Percentiles rank a stretch among this genome's conserved stretches.
Conservation (phyloP, 257 asterid species). For the Solanum chmielewskii region DNA sequence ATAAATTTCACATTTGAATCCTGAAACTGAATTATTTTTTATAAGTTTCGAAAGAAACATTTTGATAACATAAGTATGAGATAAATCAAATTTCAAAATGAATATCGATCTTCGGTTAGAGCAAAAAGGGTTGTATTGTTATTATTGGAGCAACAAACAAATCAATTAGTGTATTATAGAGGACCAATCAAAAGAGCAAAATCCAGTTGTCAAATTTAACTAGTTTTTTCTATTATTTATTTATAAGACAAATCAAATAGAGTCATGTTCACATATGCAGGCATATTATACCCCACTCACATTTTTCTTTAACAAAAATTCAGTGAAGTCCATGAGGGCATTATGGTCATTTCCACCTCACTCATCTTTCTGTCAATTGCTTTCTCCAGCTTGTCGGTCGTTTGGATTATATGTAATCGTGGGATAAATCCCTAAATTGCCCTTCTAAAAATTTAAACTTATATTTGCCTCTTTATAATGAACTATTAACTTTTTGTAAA, state of each 20-base stretch:
- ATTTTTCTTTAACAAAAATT: background rate
- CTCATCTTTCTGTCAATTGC: background rate
- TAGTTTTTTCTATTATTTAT: conserved; percentile 7
- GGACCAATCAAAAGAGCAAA: background rate
- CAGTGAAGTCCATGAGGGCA: conserved; percentile 11
- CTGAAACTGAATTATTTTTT: background rate
- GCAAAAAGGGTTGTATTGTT: background rate
- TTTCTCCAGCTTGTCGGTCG: background rate
- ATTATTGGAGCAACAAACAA: background rate
- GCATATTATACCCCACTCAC: conserved; percentile 28
- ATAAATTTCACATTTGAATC: background rate
- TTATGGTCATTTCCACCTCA: conserved; percentile 6
- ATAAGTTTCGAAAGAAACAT: background rate
- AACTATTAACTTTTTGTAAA: background rate
- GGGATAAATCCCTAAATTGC: background rate
- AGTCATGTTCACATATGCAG: conserved; percentile 32
- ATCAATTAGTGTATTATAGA: background rate
- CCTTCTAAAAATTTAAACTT: background rate
- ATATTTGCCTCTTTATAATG: background rate
- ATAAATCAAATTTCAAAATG: background rate
- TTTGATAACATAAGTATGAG: background rate
- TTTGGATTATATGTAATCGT: background rate
- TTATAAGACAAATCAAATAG: conserved; percentile 22
- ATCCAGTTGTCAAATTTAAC: conserved; percentile 42
- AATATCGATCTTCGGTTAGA: accelerated